Base-by-base conservation (phyloP, 2,329 filamentous ascomycete genomes). In the Fusarium pseudocircinatum region DNA sequence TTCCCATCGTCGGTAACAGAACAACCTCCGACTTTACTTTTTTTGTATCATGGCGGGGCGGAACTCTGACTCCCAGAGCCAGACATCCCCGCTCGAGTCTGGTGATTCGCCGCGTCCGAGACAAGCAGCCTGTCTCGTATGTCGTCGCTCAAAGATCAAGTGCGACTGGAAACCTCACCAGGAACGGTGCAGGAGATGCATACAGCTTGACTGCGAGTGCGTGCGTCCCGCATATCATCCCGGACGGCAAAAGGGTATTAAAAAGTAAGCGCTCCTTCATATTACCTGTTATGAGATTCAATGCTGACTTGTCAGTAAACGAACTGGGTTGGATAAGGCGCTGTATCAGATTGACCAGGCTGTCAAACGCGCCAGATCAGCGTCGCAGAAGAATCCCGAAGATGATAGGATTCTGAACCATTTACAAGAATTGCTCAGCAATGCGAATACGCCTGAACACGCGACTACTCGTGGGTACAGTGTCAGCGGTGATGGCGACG, bases 311-410 rank as follows among this genome's bases (percentile, higher is more conserved):
- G 40, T 36, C 70, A 94, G 92, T 81, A 94, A 94, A 81, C 89
- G 92, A 44, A 92, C 90, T 22, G 92, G 92, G 2, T 83, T 94
- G 36, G 92, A 94, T 70, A 94, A 94, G 81, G 92, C 92, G 7
- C 87, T 94, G 26, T 90, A 89, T 77, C 92, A 93, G 78, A 91
- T 94, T 68, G 91, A 94, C 77, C 90, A 94, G 79, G 92, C 91
- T 18, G 83, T 92, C 61, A 86, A 88, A 77, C 83, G 90, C 54
- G 87, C 89, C 30, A 84, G 85, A 60, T 79, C 86, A 58, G 83
- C 85, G 50, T 76, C 70, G 20, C 72, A 84, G 24, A 82, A 84
- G 59, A 83, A 81, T 34, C 78, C 81, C 1, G 85, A 87, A 32
- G 86, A 87, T 60, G 82, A 83, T 47, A 84, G 84, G 67, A 81